These are phyloP conservation scores for Coniochaeta sp. DNA, from an alignment of 2,329 filamentous ascomycete genomes.

Conservation along the genomic window DNA sequence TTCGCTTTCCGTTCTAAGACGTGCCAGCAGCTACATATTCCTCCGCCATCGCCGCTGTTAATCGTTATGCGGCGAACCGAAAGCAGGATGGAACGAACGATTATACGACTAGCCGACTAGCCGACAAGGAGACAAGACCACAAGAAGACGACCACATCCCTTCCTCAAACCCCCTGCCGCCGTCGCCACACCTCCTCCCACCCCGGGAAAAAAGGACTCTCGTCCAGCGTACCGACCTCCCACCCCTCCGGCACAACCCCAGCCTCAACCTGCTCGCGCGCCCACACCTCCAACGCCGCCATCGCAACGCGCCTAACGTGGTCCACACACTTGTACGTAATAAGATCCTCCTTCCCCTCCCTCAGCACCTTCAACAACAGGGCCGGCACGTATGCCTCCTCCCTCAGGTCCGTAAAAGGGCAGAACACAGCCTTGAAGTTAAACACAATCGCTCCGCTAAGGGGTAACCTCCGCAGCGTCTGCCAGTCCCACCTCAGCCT, in stretches of 20 bases:
- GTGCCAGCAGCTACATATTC: too few relatives aligned
- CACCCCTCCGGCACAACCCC: conserved; percentile 39
- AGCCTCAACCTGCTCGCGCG: conserved; percentile 54
- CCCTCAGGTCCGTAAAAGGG: conserved; percentile 58
- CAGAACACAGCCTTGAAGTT: conserved; percentile 88
- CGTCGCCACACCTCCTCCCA: conserved; percentile 67
- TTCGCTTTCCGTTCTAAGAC: too few relatives aligned
- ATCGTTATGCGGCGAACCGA: too few relatives aligned
- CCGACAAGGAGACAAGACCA: too few relatives aligned
- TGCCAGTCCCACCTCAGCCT: conserved; percentile 82
- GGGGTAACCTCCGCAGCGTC: conserved; percentile 69
- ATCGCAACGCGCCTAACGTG: conserved; percentile 69
- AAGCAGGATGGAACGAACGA: too few relatives aligned
- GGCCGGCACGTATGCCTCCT: conserved; percentile 67
- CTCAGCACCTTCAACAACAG: conserved; percentile 62
- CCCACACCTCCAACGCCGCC: conserved; percentile 57
- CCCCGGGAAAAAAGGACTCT: conserved; percentile 68
- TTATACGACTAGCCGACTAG: too few relatives aligned
- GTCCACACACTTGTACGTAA: conserved; percentile 75
- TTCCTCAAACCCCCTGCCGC: conserved; percentile 15
- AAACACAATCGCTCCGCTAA: conserved; percentile 71
- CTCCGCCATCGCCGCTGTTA: too few relatives aligned
- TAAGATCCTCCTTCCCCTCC: conserved; percentile 40
- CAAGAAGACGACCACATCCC: too few relatives aligned
- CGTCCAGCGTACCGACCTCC: conserved; percentile 62